Conservation (phyloP, 352 stramenopile genomes). For the Pythium biforme region DNA sequence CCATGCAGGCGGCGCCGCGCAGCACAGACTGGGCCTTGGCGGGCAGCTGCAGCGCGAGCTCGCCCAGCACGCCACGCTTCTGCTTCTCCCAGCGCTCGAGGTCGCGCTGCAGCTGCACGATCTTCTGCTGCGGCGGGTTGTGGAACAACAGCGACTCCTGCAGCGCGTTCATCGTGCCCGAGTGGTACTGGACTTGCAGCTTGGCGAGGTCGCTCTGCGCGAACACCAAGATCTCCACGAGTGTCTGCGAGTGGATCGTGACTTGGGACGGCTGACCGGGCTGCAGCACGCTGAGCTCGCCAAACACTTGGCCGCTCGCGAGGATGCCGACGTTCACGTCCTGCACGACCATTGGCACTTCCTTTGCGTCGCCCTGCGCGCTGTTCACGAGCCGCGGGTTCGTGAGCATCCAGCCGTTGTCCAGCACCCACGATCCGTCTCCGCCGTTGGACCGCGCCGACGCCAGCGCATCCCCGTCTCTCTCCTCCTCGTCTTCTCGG, state of each 20-base stretch:
- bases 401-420: slow-evolving; percentile 82
- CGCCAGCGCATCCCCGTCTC: slow-evolving; percentile 25
- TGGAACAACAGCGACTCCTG: slow-evolving; percentile 78
- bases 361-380: slow-evolving; percentile 27
- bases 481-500: slow-evolving; percentile 7
- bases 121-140: slow-evolving; percentile 76
- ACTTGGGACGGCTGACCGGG: slow-evolving; percentile 61
- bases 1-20: neutral
- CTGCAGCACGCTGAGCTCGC: slow-evolving; percentile 68
- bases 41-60: slow-evolving; percentile 31
- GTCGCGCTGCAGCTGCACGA: slow-evolving; percentile 59
- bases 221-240: slow-evolving; percentile 66
- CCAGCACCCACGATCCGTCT: slow-evolving; percentile 74
- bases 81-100: slow-evolving; percentile 46
- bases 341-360: slow-evolving; percentile 27
- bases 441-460: slow-evolving; percentile 22
- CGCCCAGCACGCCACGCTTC: slow-evolving; percentile 50
- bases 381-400: slow-evolving; percentile 66
- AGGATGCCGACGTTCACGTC: slow-evolving; percentile 61
- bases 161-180: slow-evolving; percentile 71
- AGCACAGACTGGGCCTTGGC: slow-evolving; percentile 23
- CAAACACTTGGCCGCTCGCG: slow-evolving; percentile 69
- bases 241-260: slow-evolving; percentile 56
- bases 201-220: slow-evolving; percentile 46
- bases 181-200: slow-evolving; percentile 69